phyloP scores from a whole-genome alignment of 768 basidiomycete genomes.

The Boletales sp. region DNA sequence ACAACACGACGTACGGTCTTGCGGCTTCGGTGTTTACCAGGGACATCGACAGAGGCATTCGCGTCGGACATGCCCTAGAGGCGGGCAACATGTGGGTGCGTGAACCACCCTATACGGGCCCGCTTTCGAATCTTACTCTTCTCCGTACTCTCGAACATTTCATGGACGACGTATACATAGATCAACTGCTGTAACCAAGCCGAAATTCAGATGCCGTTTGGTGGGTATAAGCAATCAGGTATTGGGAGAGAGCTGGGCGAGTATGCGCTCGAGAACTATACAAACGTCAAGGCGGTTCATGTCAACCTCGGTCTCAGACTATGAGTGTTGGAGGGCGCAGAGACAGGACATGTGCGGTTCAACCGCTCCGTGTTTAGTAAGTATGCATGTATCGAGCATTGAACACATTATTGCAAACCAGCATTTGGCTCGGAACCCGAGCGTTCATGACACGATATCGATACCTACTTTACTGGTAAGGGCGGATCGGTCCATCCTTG shows the following conservation, averaged over 20 bases:
- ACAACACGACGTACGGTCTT: conserved; percentile 85
- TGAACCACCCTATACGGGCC: too few species aligned
- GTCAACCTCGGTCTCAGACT: conserved; percentile 43
- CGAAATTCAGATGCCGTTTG: conserved; percentile 59
- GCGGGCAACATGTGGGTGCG: conserved; percentile 77
- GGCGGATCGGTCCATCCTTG: too few species aligned
- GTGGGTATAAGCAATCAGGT: conserved; percentile 82
- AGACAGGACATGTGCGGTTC: too few species aligned
- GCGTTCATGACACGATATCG: too few species aligned
- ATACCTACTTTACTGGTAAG: too few species aligned
- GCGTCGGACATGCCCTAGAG: conserved; percentile 68
- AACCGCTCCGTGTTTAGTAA: too few species aligned
- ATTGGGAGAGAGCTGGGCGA: conserved; percentile 80
- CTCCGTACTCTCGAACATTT: too few species aligned
- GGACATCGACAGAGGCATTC: conserved; percentile 71
- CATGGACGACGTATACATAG: too few species aligned
- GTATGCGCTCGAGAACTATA: conserved; percentile 55
- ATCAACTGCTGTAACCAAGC: conserved; percentile 30
- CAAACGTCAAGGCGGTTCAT: conserved; percentile 29
- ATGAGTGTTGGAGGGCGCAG: conserved; percentile 3
- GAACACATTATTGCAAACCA: too few species aligned
- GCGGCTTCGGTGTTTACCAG: conserved; percentile 84
- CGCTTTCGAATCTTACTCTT: too few species aligned
- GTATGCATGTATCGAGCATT: too few species aligned
- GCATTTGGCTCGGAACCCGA: too few species aligned